Evolutionary conservation across 2,329 filamentous ascomycete species (phyloP).

Genomic region (Didymella pinodella): DNA sequence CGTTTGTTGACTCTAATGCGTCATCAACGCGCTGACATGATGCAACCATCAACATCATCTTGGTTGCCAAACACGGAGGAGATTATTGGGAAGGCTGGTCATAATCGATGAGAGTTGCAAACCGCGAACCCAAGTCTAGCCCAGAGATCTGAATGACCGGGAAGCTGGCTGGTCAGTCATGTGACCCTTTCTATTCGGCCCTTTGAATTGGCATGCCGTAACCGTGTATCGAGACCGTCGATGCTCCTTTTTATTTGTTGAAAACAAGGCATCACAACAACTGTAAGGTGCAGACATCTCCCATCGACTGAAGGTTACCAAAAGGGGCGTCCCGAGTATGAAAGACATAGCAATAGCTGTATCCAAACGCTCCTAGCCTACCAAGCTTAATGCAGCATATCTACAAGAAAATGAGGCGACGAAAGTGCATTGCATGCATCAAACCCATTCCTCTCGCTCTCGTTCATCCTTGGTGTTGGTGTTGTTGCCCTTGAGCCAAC

Average conservation of each 20-base stretch:
- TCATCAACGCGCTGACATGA: slow-evolving; percentile 23
- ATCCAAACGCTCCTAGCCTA: neutral
- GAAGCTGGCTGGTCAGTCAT: slow-evolving; percentile 1
- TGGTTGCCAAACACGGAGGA: neutral
- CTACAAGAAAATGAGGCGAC: neutral
- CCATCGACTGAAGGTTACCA: neutral
- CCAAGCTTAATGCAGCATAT: neutral
- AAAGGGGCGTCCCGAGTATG: neutral
- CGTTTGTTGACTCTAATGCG: slow-evolving; percentile 24
- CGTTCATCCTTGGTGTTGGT: slow-evolving; percentile 37
- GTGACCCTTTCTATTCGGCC: slow-evolving; percentile 2
- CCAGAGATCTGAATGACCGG: neutral
- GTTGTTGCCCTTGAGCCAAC: slow-evolving; percentile 46
- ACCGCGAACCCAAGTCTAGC: neutral
- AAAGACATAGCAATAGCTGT: neutral
- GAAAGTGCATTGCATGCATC: slow-evolving; percentile 7
- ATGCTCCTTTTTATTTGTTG: neutral
- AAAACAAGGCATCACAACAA: neutral
- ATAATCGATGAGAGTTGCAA: neutral
- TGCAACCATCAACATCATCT: slow-evolving; percentile 16
- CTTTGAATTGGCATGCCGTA: neutral
- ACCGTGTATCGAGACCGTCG: neutral
- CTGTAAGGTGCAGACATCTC: neutral
- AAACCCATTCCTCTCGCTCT: slow-evolving; percentile 41
- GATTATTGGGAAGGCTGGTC: neutral